phyloP scores from a whole-genome alignment of 768 basidiomycete genomes.

The Tylopilus rubrobrunneus region DNA sequence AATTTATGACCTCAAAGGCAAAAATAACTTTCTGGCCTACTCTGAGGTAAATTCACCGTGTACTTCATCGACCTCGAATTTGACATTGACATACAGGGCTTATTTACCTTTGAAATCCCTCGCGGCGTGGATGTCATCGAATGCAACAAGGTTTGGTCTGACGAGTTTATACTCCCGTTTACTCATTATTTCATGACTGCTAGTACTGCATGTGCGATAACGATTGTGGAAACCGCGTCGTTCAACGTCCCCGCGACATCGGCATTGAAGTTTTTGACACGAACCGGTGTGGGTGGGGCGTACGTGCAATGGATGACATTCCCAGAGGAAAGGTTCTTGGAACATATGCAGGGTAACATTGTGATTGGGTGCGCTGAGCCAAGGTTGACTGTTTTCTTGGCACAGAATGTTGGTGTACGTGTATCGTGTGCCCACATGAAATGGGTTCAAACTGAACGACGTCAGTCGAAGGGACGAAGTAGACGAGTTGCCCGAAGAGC shows the following conservation, averaged over 20 bases:
- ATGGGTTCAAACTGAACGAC: neutral
- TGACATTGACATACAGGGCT: conserved; percentile 35
- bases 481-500: conserved; percentile 31
- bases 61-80: neutral
- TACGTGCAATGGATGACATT: conserved; percentile 41
- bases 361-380: neutral
- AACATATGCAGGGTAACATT: conserved; percentile 61
- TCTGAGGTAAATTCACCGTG: conserved; percentile 25
- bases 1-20: conserved; percentile 26
- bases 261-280: conserved; percentile 70
- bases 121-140: conserved; percentile 55
- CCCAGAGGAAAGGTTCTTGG: conserved; percentile 59
- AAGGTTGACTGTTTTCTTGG: conserved; percentile 2
- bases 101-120: conserved; percentile 42
- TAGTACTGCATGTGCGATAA: conserved; percentile 45
- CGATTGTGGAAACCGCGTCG: conserved; percentile 56
- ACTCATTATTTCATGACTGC: neutral
- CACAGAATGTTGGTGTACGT: conserved; percentile 46
- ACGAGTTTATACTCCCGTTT: neutral
- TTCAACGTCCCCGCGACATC: conserved; percentile 53
- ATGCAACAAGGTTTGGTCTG: conserved; percentile 52
- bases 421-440: neutral
- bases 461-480: conserved; percentile 44
- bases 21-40: conserved; percentile 40
- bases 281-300: conserved; percentile 58